Evolutionary conservation across 345 rosid genomes (phyloP), one percentile per base, ranked within the genome.

Genomic region (Brassica carinata): DNA sequence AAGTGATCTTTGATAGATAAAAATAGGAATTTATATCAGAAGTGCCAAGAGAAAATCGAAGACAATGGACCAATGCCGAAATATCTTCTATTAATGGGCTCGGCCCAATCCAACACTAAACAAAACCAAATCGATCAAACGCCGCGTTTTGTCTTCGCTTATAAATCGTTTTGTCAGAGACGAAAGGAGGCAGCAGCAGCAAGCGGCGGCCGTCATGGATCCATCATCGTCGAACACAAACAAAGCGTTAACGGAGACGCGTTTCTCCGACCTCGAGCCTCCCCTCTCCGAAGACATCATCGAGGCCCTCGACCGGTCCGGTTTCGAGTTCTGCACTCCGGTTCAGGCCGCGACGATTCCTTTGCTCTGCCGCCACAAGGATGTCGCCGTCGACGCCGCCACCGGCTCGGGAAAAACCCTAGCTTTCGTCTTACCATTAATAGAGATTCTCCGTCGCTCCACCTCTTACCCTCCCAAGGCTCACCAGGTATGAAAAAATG

Each of bases 381-480:
- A 96, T 79, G 99, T 96, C 2, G 89, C 96, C 18, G 97, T 93
- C 78, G 98, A 93, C 78, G 98, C 98, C 43, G 93, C 94, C 79
- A 93, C 96, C n/a, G 99, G 98, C 67, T 91, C 94, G 19, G 98
- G 98, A 0, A 95, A n/a, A 88, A 93, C 97, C 77, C 88, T 95
- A 43, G 97, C 99, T 19, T 95, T 93, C 79, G 76, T 95, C 5
- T 80, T 93, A 2, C 99, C 97, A 1, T 78, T 93, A 14, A 88
- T 92, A 10, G 99, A 95, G 79, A 90, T 91, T 68, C 86, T 93
- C 76, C 94, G 96, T 74, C 87, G 91, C 2, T 76, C 88, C 77
- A 83, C 86, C 2, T 80, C 92, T 1, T 79, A 86, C n/a, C 84
- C 90, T 72, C 92, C 91, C 9, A 93, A 91, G 71, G 85, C 86